Conservation (phyloP, 768 basidiomycete genomes). For the Suillus paluster region DNA sequence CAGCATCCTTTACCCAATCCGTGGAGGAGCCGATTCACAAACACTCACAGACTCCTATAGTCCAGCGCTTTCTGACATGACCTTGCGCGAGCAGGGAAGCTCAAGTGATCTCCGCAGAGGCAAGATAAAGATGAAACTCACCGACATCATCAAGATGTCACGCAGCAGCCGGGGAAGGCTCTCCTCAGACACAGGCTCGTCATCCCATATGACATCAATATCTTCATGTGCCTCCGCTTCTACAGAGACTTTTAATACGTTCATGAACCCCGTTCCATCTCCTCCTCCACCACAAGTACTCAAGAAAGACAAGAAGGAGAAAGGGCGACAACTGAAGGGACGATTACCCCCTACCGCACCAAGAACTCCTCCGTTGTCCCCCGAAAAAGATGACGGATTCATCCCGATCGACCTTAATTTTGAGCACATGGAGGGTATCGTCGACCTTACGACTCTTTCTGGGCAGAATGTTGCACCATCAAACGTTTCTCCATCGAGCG, state of each 20-base stretch:
- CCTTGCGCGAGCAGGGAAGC: conserved; percentile 43
- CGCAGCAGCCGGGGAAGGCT: conserved; percentile 45
- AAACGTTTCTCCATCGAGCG: conserved; percentile 21
- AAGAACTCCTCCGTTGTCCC: conserved; percentile 17
- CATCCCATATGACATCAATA: neutral
- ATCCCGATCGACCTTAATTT: conserved; percentile 32
- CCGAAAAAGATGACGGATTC: conserved; percentile 27
- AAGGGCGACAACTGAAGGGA: conserved; percentile 24
- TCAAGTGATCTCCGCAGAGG: conserved; percentile 49
- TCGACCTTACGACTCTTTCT: conserved; percentile 45
- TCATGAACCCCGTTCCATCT: conserved; percentile 13
- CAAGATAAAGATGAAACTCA: conserved; percentile 25
- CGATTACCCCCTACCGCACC: conserved; percentile 28
- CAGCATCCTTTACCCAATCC: conserved; percentile 30
- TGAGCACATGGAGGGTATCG: conserved; percentile 81
- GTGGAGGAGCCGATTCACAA: conserved; percentile 33
- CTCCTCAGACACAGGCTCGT: conserved; percentile 31
- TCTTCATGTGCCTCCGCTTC: conserved; percentile 11
- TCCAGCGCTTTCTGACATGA: conserved; percentile 39
- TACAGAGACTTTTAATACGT: neutral
- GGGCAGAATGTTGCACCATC: conserved; percentile 19
- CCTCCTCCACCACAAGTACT: conserved; percentile 16
- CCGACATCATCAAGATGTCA: conserved; percentile 43
- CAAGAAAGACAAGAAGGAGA: conserved; percentile 42
- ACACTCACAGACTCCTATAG: conserved; percentile 31